Evolutionary conservation across 371 early-diverging fungal genomes (phyloP), one percentile per base, ranked within the genome.

Genomic region (Syncephalastrum contaminatum): DNA sequence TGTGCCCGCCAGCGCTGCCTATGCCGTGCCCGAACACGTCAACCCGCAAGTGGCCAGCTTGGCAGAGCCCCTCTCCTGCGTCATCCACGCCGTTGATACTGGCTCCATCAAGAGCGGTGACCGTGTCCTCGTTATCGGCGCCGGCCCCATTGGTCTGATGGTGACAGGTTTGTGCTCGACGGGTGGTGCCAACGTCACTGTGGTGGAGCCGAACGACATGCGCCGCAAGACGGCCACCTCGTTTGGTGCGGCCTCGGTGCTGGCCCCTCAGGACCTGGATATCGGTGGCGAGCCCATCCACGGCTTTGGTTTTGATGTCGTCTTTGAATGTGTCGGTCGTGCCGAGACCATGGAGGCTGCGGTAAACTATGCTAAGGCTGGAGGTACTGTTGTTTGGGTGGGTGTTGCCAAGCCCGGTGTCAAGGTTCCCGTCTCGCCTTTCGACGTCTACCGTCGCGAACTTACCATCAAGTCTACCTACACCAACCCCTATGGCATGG

Each of bases 61-160:
- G 43, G 74, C 83, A 8, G 83, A 83, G 54, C 83, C 83, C 18
- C 67, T 83, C n/a, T 79, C 81, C 3, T 83, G 83, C 47, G 81
- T 79, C 4, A 67, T 83, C 7, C 83, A 83, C 48, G 83, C 81
- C 8, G 77, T 83, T 0, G 80, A 82, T 49, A 70, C 61, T 54
- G 83, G 80, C n/a, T 47, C 56, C 4, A 64, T 77, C 58, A 67
- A 77, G 49, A 73, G 64, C 4, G 78, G 78, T 8, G 72, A 73
- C 43, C 48, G 53, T 8, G 83, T 74, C 0, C 54, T 78, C 16
- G 73, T 82, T 7, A 70, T 81, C 19, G 83, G 83, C 21, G 79
- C 80, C 18, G 83, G 83, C 1, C 83, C 83, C 22, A 80, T 82
- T 54, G 83, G 83, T 42, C 60, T 80, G 21, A 80, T 82, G 83